These are phyloP conservation scores for Phalaenopsis aphrodite DNA, from an alignment of 106 monocot genomes.

Conservation along the genomic window DNA sequence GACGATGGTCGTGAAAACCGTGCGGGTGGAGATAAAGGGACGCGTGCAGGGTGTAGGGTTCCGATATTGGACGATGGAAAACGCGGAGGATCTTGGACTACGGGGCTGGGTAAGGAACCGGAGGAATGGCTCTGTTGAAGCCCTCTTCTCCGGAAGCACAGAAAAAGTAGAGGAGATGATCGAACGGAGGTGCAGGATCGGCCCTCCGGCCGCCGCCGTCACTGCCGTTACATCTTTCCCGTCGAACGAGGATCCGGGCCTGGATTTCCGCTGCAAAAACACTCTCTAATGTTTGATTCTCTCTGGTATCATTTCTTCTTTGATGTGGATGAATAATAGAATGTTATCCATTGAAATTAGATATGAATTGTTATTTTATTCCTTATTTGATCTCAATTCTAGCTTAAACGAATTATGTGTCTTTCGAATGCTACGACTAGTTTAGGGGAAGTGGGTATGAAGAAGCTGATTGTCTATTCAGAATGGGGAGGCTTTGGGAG, in stretches of 20 bases:
- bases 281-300: constrained; percentile 18
- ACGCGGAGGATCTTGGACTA: constrained; percentile 56
- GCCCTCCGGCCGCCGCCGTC: constrained; percentile 57
- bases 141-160: constrained; percentile 69
- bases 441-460: too few relatives aligned
- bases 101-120: constrained; percentile 89
- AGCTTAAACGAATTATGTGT: too few relatives aligned
- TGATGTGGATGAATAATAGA: too few relatives aligned
- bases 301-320: not conserved
- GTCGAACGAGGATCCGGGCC: constrained; percentile 25
- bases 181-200: constrained; percentile 48
- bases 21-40: constrained; percentile 69
- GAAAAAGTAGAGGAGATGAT: constrained; percentile 64
- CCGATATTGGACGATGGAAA: constrained; percentile 78
- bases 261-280: constrained; percentile 38
- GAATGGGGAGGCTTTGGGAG: too few relatives aligned
- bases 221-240: constrained; percentile 39
- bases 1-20: not conserved
- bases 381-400: too few relatives aligned
- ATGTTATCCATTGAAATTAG: too few relatives aligned
- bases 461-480: too few relatives aligned
- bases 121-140: constrained; percentile 80
- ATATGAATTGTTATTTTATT: too few relatives aligned
- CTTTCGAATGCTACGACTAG: too few relatives aligned
- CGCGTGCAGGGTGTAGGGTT: constrained; percentile 76